phyloP scores from a whole-genome alignment of 306 rosid genomes.

The Albizia julibrissin region DNA sequence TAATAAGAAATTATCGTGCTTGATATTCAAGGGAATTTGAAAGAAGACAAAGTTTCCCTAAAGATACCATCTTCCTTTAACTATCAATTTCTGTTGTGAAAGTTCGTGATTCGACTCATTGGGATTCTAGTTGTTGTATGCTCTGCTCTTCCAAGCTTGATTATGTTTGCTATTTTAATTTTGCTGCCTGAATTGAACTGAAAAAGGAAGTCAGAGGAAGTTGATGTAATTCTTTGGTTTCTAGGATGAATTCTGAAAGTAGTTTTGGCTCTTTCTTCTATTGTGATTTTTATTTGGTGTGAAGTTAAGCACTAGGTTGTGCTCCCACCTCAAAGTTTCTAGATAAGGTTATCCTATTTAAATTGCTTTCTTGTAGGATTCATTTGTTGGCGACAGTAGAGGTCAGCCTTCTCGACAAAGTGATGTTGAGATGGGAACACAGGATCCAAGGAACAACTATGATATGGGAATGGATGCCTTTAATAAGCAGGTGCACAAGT shows the following conservation, averaged over 20 bases:
- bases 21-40: constrained; percentile 17
- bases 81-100: not conserved
- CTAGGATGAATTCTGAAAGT: constrained; percentile 17
- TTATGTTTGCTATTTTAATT: constrained; percentile 1
- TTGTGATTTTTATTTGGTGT: constrained; percentile 23
- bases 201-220: not conserved
- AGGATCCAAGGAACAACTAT: constrained; percentile 30
- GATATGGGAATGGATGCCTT: constrained; percentile 62
- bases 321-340: constrained; percentile 29
- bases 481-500: constrained; percentile 59
- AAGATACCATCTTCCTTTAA: constrained; percentile 1
- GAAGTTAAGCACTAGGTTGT: constrained; percentile 4
- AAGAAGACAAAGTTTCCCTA: constrained; percentile 11
- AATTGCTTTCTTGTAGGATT: constrained; percentile 60
- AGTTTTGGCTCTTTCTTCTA: constrained; percentile 9
- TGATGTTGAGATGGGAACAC: constrained; percentile 91
- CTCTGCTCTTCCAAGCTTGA: not conserved
- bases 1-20: constrained; percentile 22
- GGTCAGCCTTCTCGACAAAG: constrained; percentile 67
- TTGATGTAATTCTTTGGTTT: not conserved
- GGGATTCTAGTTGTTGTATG: constrained; percentile 19
- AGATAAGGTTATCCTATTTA: constrained; percentile 5
- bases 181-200: constrained; percentile 12
- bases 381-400: constrained; percentile 62
- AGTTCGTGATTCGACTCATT: constrained; percentile 31